Conservation (phyloP, 345 rosid species). For the Murraya paniculata region DNA sequence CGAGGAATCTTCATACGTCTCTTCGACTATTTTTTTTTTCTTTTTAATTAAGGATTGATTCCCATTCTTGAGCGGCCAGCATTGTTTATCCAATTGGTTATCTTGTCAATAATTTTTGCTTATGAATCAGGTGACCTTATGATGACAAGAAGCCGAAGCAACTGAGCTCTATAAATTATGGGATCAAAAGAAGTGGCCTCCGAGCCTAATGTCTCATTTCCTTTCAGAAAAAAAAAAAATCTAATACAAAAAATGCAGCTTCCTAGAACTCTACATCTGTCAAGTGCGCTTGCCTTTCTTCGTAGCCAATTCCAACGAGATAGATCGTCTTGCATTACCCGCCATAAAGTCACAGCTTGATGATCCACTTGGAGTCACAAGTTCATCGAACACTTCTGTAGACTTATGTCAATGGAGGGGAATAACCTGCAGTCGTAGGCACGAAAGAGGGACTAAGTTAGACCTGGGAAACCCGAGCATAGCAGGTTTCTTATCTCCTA, state of each 20-base stretch:
- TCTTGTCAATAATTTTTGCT: too few species aligned
- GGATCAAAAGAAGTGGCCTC: neutral
- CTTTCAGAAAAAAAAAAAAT: neutral
- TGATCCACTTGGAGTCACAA: conserved; percentile 1
- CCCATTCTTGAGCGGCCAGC: too few species aligned
- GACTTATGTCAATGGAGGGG: neutral
- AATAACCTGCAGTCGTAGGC: neutral
- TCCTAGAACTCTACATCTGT: neutral
- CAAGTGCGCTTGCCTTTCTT: neutral
- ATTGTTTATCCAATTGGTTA: too few species aligned
- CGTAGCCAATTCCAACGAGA: neutral
- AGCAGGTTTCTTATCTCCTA: neutral
- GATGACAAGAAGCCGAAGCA: too few species aligned
- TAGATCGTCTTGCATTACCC: neutral
- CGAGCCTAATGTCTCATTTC: neutral
- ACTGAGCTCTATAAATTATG: neutral
- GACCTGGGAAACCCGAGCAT: neutral
- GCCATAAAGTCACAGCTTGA: neutral
- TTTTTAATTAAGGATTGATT: too few species aligned
- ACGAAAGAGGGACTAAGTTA: neutral
- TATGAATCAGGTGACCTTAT: too few species aligned
- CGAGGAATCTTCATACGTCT: too few species aligned
- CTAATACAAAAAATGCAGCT: neutral
- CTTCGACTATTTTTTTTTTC: too few species aligned
- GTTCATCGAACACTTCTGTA: neutral